Conservation (phyloP, 306 rosid species). For the Geum urbanum region DNA sequence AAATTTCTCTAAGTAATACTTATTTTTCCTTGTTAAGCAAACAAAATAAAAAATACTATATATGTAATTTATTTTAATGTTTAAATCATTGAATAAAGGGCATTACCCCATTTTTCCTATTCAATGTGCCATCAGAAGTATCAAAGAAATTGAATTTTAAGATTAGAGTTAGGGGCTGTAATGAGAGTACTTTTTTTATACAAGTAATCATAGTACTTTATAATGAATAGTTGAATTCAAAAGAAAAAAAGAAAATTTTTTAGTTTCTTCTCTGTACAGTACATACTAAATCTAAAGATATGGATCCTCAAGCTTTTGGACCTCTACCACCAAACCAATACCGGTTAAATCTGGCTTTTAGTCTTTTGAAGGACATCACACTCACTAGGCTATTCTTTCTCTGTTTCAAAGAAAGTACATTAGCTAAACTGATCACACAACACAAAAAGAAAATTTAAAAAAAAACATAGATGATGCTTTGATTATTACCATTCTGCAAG, state of each 20-base stretch:
- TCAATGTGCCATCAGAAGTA: too few relatives aligned
- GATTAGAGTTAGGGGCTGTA: too few relatives aligned
- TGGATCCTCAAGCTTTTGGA: slow-evolving; percentile 12
- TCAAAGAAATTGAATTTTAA: too few relatives aligned
- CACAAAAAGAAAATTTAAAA: not conserved
- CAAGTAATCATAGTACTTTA: too few relatives aligned
- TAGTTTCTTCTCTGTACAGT: not conserved
- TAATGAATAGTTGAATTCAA: too few relatives aligned
- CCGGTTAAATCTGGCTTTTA: slow-evolving; percentile 38
- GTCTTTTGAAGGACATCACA: slow-evolving; percentile 45
- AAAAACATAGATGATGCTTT: not conserved
- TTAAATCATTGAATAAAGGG: too few relatives aligned
- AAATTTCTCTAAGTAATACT: too few relatives aligned
- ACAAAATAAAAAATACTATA: too few relatives aligned
- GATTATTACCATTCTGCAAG: slow-evolving; percentile 62
- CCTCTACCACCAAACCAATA: slow-evolving; percentile 18
- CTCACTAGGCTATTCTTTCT: slow-evolving; percentile 49
- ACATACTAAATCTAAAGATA: not conserved
- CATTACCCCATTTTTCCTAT: too few relatives aligned
- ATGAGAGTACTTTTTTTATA: too few relatives aligned
- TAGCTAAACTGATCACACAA: not conserved
- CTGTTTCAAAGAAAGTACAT: slow-evolving; percentile 38
- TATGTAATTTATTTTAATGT: too few relatives aligned
- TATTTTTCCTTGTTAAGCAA: too few relatives aligned
- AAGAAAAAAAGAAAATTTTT: not conserved